Evolutionary conservation across 1,284 basidiomycete genomes (phyloP).

Genomic region (Puccinia polysora): DNA sequence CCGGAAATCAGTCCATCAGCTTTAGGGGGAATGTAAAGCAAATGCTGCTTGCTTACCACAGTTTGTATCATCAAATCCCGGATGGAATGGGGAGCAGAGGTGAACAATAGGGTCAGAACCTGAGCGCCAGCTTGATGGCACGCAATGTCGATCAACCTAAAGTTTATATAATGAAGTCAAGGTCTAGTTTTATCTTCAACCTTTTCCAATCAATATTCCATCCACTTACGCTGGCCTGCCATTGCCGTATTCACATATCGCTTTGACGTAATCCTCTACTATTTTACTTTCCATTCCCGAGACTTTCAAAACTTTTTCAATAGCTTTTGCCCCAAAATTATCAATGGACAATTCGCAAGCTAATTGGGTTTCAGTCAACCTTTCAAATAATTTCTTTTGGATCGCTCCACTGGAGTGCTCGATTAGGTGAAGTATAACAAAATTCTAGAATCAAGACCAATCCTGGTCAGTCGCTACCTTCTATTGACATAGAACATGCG

Average conservation of each 20-base stretch:
- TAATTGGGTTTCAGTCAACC: conserved; percentile 43
- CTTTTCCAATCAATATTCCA: too few relatives aligned
- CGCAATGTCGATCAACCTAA: conserved; percentile 43
- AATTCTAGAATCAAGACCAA: conserved; percentile 40
- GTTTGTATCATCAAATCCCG: conserved; percentile 44
- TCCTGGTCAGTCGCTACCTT: background rate
- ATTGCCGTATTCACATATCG: conserved; percentile 44
- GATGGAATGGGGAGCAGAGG: conserved; percentile 42
- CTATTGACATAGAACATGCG: too few relatives aligned
- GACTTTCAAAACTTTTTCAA: conserved; percentile 44
- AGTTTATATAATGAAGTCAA: too few relatives aligned
- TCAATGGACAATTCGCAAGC: conserved; percentile 44
- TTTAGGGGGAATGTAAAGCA: background rate
- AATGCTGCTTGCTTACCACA: conserved; percentile 25
- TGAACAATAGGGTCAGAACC: conserved; percentile 42
- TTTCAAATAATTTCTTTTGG: conserved; percentile 42
- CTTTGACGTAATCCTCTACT: conserved; percentile 41
- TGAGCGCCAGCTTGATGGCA: conserved; percentile 44
- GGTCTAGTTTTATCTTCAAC: background rate
- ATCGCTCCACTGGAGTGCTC: conserved; percentile 40
- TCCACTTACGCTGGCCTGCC: conserved; percentile 43
- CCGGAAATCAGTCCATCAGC: background rate
- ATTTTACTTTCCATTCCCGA: conserved; percentile 44
- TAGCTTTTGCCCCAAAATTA: conserved; percentile 44
- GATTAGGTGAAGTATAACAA: conserved; percentile 43